Evolutionary conservation across 2,329 filamentous ascomycete genomes (phyloP).

Genomic region (Fusarium chlamydosporum): DNA sequence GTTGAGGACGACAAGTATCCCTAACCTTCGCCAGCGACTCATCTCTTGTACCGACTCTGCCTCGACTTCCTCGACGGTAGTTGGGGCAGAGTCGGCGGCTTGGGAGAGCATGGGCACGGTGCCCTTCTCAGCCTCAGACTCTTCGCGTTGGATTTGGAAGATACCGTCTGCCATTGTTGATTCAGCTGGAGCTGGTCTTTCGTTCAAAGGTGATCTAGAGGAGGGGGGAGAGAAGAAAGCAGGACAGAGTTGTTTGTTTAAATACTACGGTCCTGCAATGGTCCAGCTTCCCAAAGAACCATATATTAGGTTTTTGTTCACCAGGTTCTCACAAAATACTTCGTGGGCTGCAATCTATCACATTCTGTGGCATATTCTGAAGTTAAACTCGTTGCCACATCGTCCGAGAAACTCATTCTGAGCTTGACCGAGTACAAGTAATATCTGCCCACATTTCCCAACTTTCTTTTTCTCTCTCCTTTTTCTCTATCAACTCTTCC

Average conservation of each 20-base stretch:
- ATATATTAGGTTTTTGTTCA: neutral
- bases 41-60: neutral
- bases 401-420: neutral
- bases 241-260: neutral
- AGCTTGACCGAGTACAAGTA: neutral
- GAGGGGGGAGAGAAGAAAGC: neutral
- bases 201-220: neutral
- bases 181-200: neutral
- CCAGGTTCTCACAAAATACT: neutral
- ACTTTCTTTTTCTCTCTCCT: neutral
- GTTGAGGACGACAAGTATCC: slow-evolving; percentile 44
- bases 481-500: neutral
- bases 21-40: slow-evolving; percentile 21
- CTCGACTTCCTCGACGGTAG: neutral
- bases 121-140: neutral
- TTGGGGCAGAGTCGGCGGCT: neutral
- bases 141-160: neutral
- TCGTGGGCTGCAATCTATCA: neutral
- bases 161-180: slow-evolving; percentile 2
- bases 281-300: neutral
- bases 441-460: neutral
- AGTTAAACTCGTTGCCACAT: slow-evolving; percentile 12
- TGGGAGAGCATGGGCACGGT: neutral
- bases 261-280: neutral
- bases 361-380: neutral